Conservation (phyloP, 345 rosid genomes). For the Lagerstroemia speciosa region DNA sequence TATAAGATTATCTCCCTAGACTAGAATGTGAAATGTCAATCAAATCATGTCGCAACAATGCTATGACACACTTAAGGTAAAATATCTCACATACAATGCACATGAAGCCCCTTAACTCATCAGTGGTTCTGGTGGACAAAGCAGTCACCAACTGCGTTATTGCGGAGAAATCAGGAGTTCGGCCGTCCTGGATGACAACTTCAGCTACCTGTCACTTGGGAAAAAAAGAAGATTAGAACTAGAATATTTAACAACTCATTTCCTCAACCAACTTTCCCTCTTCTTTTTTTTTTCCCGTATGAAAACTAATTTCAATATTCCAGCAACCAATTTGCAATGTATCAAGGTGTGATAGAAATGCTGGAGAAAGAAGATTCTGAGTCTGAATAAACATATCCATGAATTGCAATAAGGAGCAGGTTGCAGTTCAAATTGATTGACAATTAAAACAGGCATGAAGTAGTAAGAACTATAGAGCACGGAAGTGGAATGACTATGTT, state of each 20-base stretch:
- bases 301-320: not conserved
- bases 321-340: not conserved
- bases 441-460: not conserved
- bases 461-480: not conserved
- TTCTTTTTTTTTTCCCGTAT: not conserved
- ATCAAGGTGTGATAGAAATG: not conserved
- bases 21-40: slow-evolving; percentile 1
- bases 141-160: slow-evolving; percentile 71
- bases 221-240: not conserved
- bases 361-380: not conserved
- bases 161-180: slow-evolving; percentile 58
- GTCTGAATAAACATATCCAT: not conserved
- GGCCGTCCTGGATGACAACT: slow-evolving; percentile 59
- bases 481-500: not conserved
- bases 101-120: slow-evolving; percentile 66
- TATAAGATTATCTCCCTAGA: not conserved
- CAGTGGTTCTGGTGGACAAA: slow-evolving; percentile 47
- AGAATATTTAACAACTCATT: not conserved
- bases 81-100: slow-evolving; percentile 54
- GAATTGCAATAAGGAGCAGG: not conserved
- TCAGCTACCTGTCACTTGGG: slow-evolving; percentile 68
- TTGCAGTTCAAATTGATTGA: not conserved
- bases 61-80: not conserved
- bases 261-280: not conserved
- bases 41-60: not conserved